Conservation (phyloP, 306 rosid genomes). For the Cucurbita pepo region DNA sequence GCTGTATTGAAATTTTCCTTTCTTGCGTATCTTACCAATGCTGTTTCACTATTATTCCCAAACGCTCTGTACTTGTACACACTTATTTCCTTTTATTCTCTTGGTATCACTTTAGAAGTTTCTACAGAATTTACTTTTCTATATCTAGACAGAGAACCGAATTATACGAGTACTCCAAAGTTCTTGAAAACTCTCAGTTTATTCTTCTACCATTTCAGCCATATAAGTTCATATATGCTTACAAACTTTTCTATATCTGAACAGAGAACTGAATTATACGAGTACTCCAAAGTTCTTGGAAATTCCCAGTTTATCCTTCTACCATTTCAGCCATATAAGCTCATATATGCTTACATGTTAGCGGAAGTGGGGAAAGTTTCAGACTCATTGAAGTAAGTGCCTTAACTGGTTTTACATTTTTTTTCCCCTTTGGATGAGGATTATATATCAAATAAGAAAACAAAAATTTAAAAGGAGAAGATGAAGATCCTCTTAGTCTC, state of each 20-base stretch:
- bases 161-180: constrained; percentile 77
- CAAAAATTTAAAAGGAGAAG: neutral
- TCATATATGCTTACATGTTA: constrained; percentile 78
- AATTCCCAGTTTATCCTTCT: constrained; percentile 81
- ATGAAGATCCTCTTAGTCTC: neutral
- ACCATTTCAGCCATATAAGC: constrained; percentile 88
- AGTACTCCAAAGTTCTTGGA: constrained; percentile 83
- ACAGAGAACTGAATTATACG: constrained; percentile 88
- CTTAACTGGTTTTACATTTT: neutral
- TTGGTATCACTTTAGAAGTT: neutral
- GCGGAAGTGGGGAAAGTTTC: constrained; percentile 90
- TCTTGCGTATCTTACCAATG: neutral
- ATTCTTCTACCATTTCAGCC: constrained; percentile 74
- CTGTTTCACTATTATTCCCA: neutral
- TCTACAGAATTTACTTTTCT: constrained; percentile 12
- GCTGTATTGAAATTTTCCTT: neutral
- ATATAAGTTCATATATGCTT: constrained; percentile 78
- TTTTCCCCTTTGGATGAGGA: neutral
- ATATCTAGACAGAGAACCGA: constrained; percentile 69
- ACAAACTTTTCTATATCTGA: constrained; percentile 20
- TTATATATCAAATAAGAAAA: neutral
- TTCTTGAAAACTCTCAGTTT: constrained; percentile 91
- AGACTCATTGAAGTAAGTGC: constrained; percentile 77
- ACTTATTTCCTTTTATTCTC: neutral
- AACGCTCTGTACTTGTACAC: neutral